Evolutionary conservation across 108 stramenopile genomes (phyloP).

Genomic region (Hondaea fermentalgiana): DNA sequence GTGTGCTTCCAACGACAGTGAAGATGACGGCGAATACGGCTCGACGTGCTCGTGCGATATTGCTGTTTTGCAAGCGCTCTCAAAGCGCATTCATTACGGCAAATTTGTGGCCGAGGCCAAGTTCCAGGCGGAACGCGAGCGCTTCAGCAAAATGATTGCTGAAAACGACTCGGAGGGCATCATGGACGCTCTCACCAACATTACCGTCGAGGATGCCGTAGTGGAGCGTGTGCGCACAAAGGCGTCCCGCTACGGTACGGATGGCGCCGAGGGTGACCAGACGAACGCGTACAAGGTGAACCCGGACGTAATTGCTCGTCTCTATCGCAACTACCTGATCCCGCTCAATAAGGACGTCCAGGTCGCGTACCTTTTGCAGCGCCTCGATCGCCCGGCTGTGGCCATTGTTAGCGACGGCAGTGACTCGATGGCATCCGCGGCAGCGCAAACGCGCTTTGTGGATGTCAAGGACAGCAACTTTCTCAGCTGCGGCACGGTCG

Average conservation of each 20-base stretch:
- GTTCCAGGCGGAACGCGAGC: constrained; percentile 70
- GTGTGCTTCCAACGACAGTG: constrained; percentile 17
- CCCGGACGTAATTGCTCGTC: constrained; percentile 72
- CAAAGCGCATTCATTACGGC: constrained; percentile 84
- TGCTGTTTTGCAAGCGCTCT: constrained; percentile 75
- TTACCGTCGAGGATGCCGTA: constrained; percentile 82
- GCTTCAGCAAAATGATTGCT: constrained; percentile 72
- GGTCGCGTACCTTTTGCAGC: constrained; percentile 84
- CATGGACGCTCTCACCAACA: constrained; percentile 83
- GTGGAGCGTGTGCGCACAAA: constrained; percentile 76
- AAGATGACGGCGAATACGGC: constrained; percentile 94
- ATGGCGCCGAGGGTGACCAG: constrained; percentile 53
- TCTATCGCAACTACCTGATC: constrained; percentile 88
- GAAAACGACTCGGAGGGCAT: constrained; percentile 85
- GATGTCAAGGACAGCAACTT: neutral
- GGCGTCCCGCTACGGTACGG: constrained; percentile 83
- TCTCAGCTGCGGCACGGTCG: neutral
- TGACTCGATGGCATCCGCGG: neutral
- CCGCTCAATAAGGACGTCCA: constrained; percentile 96
- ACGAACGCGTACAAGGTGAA: constrained; percentile 67
- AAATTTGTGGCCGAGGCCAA: constrained; percentile 97
- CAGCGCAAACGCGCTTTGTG: neutral
- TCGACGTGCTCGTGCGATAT: constrained; percentile 77
- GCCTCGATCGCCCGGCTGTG: constrained; percentile 23
- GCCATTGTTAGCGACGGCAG: neutral